Evolutionary conservation across 306 rosid species (phyloP).

Genomic region (Vachellia pachyceras): DNA sequence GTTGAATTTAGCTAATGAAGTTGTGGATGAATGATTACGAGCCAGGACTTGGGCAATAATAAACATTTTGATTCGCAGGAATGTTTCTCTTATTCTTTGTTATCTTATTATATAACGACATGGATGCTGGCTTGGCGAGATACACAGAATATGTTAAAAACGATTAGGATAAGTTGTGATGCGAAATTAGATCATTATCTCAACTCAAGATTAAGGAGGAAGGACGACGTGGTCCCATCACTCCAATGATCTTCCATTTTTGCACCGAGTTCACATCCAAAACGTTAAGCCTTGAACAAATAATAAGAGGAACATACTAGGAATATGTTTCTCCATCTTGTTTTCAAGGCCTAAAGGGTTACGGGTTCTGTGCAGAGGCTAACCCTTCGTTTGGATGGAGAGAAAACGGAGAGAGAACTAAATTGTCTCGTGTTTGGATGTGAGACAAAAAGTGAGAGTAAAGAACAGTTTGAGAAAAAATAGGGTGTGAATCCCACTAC

Average conservation of each 20-base stretch:
- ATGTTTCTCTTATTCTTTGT: not conserved
- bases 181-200: not conserved
- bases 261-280: not conserved
- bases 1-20: not conserved
- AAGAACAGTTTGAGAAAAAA: too few species aligned
- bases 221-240: not conserved
- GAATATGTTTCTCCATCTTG: too few species aligned
- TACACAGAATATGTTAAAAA: not conserved
- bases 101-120: not conserved
- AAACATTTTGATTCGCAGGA: conserved; percentile 5
- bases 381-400: too few species aligned
- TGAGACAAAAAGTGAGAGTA: too few species aligned
- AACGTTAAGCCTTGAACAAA: too few species aligned
- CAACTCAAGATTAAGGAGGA: not conserved
- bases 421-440: too few species aligned
- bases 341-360: too few species aligned
- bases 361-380: too few species aligned
- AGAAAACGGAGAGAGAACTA: too few species aligned
- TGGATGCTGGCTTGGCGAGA: not conserved
- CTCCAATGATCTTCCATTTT: not conserved
- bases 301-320: too few species aligned
- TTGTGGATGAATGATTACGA: not conserved
- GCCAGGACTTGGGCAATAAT: not conserved
- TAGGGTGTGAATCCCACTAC: too few species aligned
- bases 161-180: not conserved